Base-by-base conservation (phyloP, 2,329 filamentous ascomycete genomes). In the Aspergillus sojae region DNA sequence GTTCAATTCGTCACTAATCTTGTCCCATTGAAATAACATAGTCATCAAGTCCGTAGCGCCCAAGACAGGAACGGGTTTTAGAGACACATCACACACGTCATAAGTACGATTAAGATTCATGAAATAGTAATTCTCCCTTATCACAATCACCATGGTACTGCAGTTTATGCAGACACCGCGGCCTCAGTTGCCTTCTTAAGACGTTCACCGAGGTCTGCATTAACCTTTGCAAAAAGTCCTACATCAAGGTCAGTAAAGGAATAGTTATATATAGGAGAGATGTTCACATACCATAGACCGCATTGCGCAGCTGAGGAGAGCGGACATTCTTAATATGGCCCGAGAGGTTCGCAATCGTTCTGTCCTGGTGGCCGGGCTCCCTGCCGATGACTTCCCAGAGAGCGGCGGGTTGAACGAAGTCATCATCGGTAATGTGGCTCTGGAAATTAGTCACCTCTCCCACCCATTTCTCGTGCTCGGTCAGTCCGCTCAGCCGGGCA, bases 361-460 rank as follows among this genome's bases (percentile, higher is more conserved):
- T 62, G 7, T 77, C 75, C 62, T 78, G 75, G 45, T 78, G 74
- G 5, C 76, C 75, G 1, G 69, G 67, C 4, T 75, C 70, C 7
- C 70, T 68, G 5, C 72, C 72, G 45, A 78, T 60, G 7, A 78
- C 67, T 59, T 72, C 59, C 75, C 75, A 77, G 41, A 77, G 61
- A 1, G 28, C 72, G 3, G 70, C 68, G 10, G 75, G 67, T 48
- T 77, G 75, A 10, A 71, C 68, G 60, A 74, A 77, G 58, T 76
- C 75, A 0, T 65, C 65, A 5, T 75, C 71, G 0, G 63, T 62
- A 19, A 75, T 65, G 2, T 67, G 39, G 52, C 65, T 72, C 9
- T 67, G 65, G 54, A 64, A 74, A 12, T 23, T 57, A 11, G 28
- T 32, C 5, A 74, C 68, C 53, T 74, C 70, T 9, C 73, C 71